These are phyloP conservation scores for Pelargonium exstipulatum DNA, from an alignment of 441 rosid species.

Conservation along the genomic window DNA sequence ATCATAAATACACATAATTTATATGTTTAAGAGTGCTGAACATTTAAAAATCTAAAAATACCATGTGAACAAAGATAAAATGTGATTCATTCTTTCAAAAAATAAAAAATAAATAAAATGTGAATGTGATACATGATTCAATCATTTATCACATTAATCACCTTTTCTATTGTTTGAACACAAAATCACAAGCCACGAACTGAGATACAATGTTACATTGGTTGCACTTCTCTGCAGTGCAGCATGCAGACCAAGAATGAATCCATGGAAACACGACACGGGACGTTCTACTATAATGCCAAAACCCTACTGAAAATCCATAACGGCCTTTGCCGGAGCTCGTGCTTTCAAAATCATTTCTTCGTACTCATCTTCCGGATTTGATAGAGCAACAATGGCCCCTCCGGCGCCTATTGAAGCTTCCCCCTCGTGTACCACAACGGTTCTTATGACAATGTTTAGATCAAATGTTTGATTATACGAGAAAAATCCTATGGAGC, in stretches of 20 bases:
- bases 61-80: no score
- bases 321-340: conserved; percentile 68
- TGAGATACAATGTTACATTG: conserved; percentile 7
- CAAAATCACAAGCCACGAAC: background rate
- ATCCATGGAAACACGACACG: conserved; percentile 4
- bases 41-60: no score
- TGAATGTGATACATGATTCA: background rate
- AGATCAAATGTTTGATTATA: conserved; percentile 81
- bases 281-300: background rate
- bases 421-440: conserved; percentile 70
- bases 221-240: conserved; percentile 11
- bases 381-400: conserved; percentile 73
- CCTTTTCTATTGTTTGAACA: conserved; percentile 2
- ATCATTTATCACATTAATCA: background rate
- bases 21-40: no score
- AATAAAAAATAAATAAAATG: no score
- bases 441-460: conserved; percentile 84
- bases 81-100: no score
- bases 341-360: conserved; percentile 80
- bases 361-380: conserved; percentile 75
- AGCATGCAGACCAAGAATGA: background rate
- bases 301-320: conserved; percentile 37
- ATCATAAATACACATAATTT: no score
- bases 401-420: conserved; percentile 96
- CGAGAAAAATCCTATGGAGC: conserved; percentile 84